These are phyloP conservation scores for Podila epigama DNA, from an alignment of 192 early-diverging fungal species.

Conservation along the genomic window DNA sequence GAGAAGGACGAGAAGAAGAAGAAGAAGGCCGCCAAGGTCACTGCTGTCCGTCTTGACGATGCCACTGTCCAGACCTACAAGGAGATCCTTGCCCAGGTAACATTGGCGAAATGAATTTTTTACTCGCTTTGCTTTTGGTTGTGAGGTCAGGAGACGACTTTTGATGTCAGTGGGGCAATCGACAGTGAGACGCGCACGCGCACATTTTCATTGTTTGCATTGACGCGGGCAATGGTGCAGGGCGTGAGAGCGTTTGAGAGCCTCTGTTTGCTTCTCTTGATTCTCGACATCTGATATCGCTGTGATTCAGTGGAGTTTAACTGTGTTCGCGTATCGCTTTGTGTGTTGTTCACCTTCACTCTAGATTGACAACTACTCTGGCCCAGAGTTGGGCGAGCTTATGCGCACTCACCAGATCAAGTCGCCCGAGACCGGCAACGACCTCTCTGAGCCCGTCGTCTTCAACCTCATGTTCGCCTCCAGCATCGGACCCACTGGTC, in stretches of 20 bases:
- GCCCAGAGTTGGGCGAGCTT: constrained; percentile 83
- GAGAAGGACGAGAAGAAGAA: constrained; percentile 76
- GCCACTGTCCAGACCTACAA: constrained; percentile 75
- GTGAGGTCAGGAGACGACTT: neutral
- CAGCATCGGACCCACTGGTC: constrained; percentile 97
- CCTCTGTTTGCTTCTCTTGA: neutral
- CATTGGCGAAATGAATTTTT: neutral
- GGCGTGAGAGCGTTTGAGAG: neutral
- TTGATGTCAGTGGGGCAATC: neutral
- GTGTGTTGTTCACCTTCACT: neutral
- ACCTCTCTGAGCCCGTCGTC: constrained; percentile 85
- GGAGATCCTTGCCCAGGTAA: constrained; percentile 83
- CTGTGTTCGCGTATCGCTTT: neutral
- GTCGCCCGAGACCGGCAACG: constrained; percentile 91
- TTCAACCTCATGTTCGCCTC: constrained; percentile 99
- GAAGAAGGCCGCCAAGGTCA: constrained; percentile 70
- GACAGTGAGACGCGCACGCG: too few relatives aligned
- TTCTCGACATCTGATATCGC: neutral
- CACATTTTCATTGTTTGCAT: too few relatives aligned
- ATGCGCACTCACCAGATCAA: constrained; percentile 87
- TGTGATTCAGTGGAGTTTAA: too few relatives aligned
- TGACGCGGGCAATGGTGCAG: too few relatives aligned
- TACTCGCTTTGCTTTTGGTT: neutral
- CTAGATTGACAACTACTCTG: constrained; percentile 95
- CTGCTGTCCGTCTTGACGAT: constrained; percentile 69